Evolutionary conservation across 2,329 filamentous ascomycete genomes (phyloP), one percentile per base, ranked within the genome.

Genomic region (Boeremia exigua): DNA sequence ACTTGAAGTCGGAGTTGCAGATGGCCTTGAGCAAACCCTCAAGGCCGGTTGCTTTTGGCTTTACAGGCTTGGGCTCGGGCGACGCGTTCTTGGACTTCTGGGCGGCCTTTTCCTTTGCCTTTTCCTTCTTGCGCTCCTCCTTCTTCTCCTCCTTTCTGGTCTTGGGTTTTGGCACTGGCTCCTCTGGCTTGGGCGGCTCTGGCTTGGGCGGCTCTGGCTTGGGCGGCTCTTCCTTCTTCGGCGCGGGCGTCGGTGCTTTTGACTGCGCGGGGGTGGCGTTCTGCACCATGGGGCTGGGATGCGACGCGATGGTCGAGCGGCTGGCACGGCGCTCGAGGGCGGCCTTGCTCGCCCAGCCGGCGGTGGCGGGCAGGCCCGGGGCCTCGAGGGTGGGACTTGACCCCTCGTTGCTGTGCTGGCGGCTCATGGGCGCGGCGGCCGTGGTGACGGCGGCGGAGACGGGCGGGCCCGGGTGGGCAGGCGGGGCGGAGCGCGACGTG

Each of bases 321-420:
- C 92, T 96, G 57, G 86, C 90, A 65, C 84, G 86, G 68, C 87
- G 87, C 76, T 85, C 91, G 55, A 82, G 83, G 61, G 83, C 88
- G 85, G 72, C 87, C 80, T 79, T 87, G 60, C 84, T 88, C 17
- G 94, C 95, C 95, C 95, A 99, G 70, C 89, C 97, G 4, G 94
- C 95, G 3, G 93, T 92, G 1, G 93, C 92, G 2, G 95, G 96
- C 37, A 99, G 80, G n/a, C 92, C 95, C 34, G 95, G 92, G 3
- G 88, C 88, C 69, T 97, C 94, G 10, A 65, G 62, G 17, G 78
- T 77, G 8, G 81, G 78, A 62, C 78, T 79, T 47, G 88, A 87
- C 9, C 85, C 88, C 56, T 96, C 91, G 70, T 90, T 92, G 75
- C 89, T 93, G n/a, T 84, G 81, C 58, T 91, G 88, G 34, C 90